Evolutionary conservation across 2,329 filamentous ascomycete species (phyloP), one percentile per base, ranked within the genome.

Genomic region (Alternaria hordeiaustralica): DNA sequence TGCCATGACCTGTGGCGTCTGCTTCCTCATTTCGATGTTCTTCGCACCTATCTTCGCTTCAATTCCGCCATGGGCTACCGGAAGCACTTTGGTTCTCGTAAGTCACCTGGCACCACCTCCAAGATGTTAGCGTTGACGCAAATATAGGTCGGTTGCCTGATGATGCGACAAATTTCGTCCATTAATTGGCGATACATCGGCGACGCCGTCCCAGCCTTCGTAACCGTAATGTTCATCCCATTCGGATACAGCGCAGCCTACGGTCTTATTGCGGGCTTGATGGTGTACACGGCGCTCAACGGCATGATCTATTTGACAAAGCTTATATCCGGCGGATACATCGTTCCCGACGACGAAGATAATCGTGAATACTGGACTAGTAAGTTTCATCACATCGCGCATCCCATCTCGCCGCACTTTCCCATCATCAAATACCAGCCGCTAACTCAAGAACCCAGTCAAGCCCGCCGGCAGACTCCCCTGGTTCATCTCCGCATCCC

Each of bases 41-140:
- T 96, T 96, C 76, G 92, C 93, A 0, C 93, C 93, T 0, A 95
- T 96, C 57, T 96, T 96, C 75, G 93, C 93, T 6, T 95, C 92
- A 0, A 96, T 96, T 58, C 93, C 93, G 4, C 90, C 93, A 0
- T 96, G 92, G 92, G 93, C 93, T 4, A 97, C 93, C 0, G 93
- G 93, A 54, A 94, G 91, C 77, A 93, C 93, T 13, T 85, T 96
- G 30, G 86, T 96, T 66, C 87, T 96, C 43, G 92, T 96, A 70
- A 70, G 75, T 63, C n/a, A 6, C 44, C 13, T 26, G 10, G 23
- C 10, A 18, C 11, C 5, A 15, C 9, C 49, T 25, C 20, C 25
- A n/a, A 55, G 45, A 30, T n/a, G 26, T 28, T 33, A 30, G 30
- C 20, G 15, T 69, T 76, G 63, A 79, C 61, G 11, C 8, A 28